These are phyloP conservation scores for Candolleomyces aberdarensis DNA, from an alignment of 768 basidiomycete genomes.

Conservation along the genomic window DNA sequence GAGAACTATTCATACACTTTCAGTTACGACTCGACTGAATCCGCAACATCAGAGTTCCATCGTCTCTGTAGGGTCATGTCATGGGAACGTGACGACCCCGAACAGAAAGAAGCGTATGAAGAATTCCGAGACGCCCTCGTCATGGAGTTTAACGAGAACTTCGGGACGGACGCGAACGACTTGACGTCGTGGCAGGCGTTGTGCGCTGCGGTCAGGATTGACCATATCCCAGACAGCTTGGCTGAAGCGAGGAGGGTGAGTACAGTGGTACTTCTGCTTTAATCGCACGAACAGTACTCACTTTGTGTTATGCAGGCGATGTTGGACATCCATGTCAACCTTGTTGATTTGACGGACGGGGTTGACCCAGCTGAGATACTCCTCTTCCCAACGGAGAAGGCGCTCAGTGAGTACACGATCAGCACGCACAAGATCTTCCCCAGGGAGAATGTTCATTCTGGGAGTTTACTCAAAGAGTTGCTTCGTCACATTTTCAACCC, in stretches of 20 bases:
- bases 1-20: not conserved
- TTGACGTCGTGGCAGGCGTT: conserved; percentile 9
- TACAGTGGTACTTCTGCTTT: too few species aligned
- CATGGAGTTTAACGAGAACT: conserved; percentile 9
- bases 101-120: conserved; percentile 13
- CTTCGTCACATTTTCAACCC: conserved; percentile 12
- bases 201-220: conserved; percentile 1
- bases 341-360: conserved; percentile 16
- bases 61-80: conserved; percentile 16
- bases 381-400: conserved; percentile 10
- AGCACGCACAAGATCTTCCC: conserved; percentile 10
- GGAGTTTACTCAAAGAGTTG: conserved; percentile 13
- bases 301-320: conserved; percentile 1
- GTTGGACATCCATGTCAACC: conserved; percentile 5
- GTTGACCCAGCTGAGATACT: not conserved
- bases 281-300: not conserved
- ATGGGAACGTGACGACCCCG: conserved; percentile 13
- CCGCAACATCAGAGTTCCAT: conserved; percentile 17
- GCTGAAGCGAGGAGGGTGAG: conserved; percentile 1
- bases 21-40: not conserved
- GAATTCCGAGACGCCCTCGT: conserved; percentile 17
- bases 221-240: not conserved
- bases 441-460: conserved; percentile 2
- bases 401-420: conserved; percentile 11
- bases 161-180: conserved; percentile 7